Evolutionary conservation across 257 asterid genomes (phyloP).

Genomic region (Salvia splendens): DNA sequence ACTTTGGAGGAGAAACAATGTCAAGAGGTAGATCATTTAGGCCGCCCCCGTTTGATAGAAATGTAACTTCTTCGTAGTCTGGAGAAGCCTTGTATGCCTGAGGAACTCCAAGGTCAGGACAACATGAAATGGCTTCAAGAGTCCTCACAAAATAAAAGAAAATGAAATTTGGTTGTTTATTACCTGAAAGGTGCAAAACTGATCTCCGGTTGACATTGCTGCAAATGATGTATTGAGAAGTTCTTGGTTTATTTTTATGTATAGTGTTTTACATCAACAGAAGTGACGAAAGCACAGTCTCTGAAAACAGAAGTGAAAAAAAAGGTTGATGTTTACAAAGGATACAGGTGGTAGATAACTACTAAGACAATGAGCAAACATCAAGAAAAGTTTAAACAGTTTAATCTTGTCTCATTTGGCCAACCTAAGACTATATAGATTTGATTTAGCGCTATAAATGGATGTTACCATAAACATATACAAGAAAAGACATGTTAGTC

Average conservation of each 20-base stretch:
- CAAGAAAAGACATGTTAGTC: not conserved
- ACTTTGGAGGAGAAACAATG: conserved; percentile 14
- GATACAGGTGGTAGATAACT: conserved; percentile 11
- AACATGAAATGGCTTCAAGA: not conserved
- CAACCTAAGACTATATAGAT: not conserved
- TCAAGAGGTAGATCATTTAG: conserved; percentile 13
- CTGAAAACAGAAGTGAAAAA: not conserved
- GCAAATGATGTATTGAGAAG: not conserved
- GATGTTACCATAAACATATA: not conserved
- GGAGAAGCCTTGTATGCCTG: not conserved
- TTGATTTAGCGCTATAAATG: not conserved
- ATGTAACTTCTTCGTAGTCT: not conserved
- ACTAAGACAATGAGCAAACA: conserved; percentile 2
- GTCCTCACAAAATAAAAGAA: not conserved
- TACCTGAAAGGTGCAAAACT: not conserved
- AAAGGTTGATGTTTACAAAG: conserved; percentile 17
- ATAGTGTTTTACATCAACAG: not conserved
- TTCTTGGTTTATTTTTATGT: not conserved
- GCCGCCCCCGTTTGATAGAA: not conserved
- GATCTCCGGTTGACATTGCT: conserved; percentile 11
- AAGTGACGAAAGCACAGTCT: not conserved
- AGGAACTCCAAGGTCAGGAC: not conserved
- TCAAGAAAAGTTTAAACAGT: conserved; percentile 1
- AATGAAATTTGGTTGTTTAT: not conserved
- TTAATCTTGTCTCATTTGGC: not conserved